Evolutionary conservation across 345 rosid species (phyloP), one percentile per base, ranked within the genome.

Genomic region (Pugionium dolabratum): DNA sequence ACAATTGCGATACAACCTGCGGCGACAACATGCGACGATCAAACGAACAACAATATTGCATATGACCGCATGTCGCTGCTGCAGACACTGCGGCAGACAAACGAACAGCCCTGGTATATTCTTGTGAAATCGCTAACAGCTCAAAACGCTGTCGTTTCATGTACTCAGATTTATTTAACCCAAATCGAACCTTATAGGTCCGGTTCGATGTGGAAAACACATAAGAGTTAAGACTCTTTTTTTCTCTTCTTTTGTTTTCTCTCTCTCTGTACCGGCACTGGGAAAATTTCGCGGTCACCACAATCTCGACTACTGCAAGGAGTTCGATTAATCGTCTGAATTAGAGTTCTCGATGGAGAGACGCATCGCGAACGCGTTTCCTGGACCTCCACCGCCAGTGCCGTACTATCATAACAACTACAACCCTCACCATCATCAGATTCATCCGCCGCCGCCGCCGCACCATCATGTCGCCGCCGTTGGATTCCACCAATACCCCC

Each of bases 371-470:
- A 72, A 72, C 71, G 36, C 40, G 7, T 72, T 42, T 54, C 18
- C 60, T 50, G 71, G 76, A 30, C 59, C 59, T 6, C 47, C 75
- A 8, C 76, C 67, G 6, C 57, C 66, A 72, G 71, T 29, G 65
- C 67, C 72, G 4, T 66, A 72, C 70, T 53, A 64, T 49, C 72
- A 74, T 30, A 45, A 64, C 78, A 66, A 54, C 64, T 49, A 71
- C 72, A 63, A 68, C 9, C 63, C 42, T 36, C 44, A 37, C n/a
- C 47, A 58, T 4, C 66, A 58, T 33, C 76, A 65, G 72, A 66
- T 39, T 59, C 73, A 71, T 58, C 82, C 73, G 45, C 68, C 65
- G 67, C 50, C 71, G 65, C 66, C 65, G 67, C 50, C 71, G 65
- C 66, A 48, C 9, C 75, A 64, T 40, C 76, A 73, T 45, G 51